Conservation (phyloP, 441 rosid genomes). For the Lepidium campestre region DNA sequence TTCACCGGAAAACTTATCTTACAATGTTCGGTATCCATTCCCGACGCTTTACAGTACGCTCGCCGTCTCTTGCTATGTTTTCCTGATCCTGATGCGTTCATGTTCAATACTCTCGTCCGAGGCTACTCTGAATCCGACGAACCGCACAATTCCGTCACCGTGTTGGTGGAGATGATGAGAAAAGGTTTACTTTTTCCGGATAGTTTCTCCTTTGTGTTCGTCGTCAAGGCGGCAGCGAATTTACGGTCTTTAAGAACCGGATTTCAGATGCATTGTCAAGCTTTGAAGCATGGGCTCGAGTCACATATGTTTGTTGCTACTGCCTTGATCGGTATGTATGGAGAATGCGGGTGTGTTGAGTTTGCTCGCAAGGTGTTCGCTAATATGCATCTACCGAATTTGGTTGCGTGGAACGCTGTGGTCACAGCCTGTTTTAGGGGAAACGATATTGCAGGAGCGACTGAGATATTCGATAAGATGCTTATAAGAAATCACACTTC, state of each 20-base stretch:
- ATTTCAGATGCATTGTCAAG: conserved; percentile 63
- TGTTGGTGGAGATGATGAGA: conserved; percentile 43
- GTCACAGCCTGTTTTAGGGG: conserved; percentile 48
- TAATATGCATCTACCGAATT: conserved; percentile 52
- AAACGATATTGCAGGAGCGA: conserved; percentile 36
- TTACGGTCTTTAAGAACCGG: conserved; percentile 38
- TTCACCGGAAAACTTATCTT: conserved; percentile 62
- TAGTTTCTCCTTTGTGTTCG: conserved; percentile 71
- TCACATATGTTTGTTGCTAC: conserved; percentile 63
- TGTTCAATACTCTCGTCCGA: conserved; percentile 65
- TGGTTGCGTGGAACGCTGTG: conserved; percentile 64
- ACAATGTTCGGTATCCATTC: conserved; percentile 40
- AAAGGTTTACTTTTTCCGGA: conserved; percentile 41
- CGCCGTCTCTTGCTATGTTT: conserved; percentile 37
- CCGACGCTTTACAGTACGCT: conserved; percentile 48
- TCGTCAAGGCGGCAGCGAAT: conserved; percentile 54
- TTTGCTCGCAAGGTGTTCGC: conserved; percentile 56
- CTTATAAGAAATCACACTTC: conserved; percentile 45
- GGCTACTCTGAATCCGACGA: conserved; percentile 48
- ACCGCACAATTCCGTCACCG: conserved; percentile 37
- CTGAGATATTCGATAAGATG: conserved; percentile 41
- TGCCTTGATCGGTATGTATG: conserved; percentile 65
- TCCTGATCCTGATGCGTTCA: conserved; percentile 56
- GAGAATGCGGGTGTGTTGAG: conserved; percentile 47
- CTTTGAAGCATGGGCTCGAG: conserved; percentile 45